Evolutionary conservation across 2,329 filamentous ascomycete genomes (phyloP).

Genomic region (Cladophialophora psammophila): DNA sequence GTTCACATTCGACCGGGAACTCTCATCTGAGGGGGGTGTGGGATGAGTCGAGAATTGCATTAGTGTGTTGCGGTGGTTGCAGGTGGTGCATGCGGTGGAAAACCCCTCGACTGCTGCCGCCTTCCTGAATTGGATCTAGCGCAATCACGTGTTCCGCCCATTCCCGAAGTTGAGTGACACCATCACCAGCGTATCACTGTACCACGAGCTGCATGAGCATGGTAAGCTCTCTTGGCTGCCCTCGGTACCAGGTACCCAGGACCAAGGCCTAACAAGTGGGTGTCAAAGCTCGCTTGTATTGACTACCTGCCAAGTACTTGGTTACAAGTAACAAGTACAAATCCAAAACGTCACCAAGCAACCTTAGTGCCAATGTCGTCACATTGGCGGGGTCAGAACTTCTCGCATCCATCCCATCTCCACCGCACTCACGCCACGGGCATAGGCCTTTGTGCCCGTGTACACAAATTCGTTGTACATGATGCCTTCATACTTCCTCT

Average conservation of each 20-base stretch:
- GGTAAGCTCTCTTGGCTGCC: background rate
- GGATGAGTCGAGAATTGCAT: background rate
- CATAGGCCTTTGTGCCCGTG: constrained; percentile 68
- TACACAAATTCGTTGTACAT: constrained; percentile 72
- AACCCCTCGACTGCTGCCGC: constrained; percentile 3
- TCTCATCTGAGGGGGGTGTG: background rate
- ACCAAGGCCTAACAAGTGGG: too few relatives aligned
- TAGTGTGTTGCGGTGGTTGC: background rate
- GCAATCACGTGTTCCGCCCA: background rate
- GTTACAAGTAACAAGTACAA: background rate
- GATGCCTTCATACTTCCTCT: constrained; percentile 54
- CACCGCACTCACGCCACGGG: constrained; percentile 67
- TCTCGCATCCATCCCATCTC: constrained; percentile 69
- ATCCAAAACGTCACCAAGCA: background rate
- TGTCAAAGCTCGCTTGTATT: too few relatives aligned
- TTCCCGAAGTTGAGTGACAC: constrained; percentile 2
- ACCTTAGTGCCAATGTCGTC: too few relatives aligned
- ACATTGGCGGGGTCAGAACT: constrained; percentile 1
- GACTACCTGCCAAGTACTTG: too few relatives aligned
- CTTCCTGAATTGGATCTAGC: background rate
- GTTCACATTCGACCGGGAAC: background rate
- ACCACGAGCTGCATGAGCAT: background rate
- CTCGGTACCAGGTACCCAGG: background rate
- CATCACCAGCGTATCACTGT: background rate
- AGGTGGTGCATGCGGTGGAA: background rate